These are phyloP conservation scores for Chenopodium quinoa DNA, from an alignment of 148 eudicot genomes.

Conservation along the genomic window DNA sequence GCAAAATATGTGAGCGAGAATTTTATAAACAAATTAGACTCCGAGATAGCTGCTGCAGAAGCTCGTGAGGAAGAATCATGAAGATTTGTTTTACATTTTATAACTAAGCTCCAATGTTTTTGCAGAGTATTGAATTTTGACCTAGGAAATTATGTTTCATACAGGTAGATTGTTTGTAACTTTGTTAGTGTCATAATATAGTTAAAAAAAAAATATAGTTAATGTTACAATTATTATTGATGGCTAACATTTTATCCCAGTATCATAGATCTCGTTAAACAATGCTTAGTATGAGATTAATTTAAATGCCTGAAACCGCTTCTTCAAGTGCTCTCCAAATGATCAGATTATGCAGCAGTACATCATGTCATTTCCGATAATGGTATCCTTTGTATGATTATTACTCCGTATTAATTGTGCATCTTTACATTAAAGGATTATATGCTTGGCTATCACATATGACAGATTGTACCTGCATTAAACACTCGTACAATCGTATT, in stretches of 20 bases:
- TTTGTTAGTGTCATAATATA: neutral
- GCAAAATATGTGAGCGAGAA: constrained; percentile 76
- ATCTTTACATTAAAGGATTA: too few species aligned
- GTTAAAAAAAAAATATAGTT: neutral
- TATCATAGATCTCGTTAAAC: neutral
- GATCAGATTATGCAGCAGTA: neutral
- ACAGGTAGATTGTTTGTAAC: neutral
- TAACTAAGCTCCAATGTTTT: neutral
- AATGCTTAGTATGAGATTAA: neutral
- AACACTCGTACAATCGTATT: too few species aligned
- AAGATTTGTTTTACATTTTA: neutral
- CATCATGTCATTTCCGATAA: neutral
- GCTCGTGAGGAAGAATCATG: constrained; percentile 40
- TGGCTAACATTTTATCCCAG: neutral
- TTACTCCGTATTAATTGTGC: too few species aligned
- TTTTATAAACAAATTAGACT: constrained; percentile 73
- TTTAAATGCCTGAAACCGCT: neutral
- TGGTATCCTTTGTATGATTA: too few species aligned
- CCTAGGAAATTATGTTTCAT: neutral
- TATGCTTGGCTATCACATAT: too few species aligned
- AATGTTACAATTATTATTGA: neutral
- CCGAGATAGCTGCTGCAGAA: constrained; percentile 83
- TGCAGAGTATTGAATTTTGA: neutral
- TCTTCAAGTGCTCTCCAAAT: neutral
- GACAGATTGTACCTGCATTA: too few species aligned